These are phyloP conservation scores for Lepraria neglecta DNA, from an alignment of 495 filamentous ascomycete genomes.

Conservation along the genomic window DNA sequence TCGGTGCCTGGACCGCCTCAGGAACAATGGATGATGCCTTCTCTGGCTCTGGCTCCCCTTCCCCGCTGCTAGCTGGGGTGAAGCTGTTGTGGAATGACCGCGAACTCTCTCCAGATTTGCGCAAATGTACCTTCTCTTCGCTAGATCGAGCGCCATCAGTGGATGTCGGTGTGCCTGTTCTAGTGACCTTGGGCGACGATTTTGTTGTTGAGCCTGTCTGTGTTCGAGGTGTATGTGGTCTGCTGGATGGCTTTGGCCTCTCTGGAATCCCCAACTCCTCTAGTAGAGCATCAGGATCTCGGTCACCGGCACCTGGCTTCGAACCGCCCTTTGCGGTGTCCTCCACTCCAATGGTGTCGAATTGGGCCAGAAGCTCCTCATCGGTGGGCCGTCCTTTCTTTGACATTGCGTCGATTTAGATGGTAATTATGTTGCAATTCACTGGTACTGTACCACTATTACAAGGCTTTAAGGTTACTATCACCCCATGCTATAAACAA, in stretches of 20 bases:
- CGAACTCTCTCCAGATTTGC: conserved; percentile 71
- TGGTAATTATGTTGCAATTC: background rate
- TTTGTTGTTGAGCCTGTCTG: conserved; percentile 43
- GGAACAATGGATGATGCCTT: conserved; percentile 23
- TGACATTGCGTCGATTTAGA: conserved; percentile 36
- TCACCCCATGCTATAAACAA: too few species aligned
- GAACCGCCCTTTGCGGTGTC: conserved; percentile 42
- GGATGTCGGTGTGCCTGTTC: conserved; percentile 50
- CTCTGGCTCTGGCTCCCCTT: conserved; percentile 29
- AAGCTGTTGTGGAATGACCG: conserved; percentile 55
- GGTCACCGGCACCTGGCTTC: conserved; percentile 36
- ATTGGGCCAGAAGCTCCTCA: conserved; percentile 77
- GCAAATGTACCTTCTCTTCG: conserved; percentile 53
- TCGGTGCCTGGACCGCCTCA: conserved; percentile 35
- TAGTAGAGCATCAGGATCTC: conserved; percentile 55
- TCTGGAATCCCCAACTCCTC: conserved; percentile 80
- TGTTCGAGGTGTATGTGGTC: conserved; percentile 74
- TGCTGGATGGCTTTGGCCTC: conserved; percentile 56
- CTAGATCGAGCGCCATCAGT: conserved; percentile 41
- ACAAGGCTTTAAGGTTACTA: too few species aligned
- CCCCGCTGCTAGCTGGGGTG: conserved; percentile 38
- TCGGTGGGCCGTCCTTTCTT: conserved; percentile 49
- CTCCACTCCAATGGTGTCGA: conserved; percentile 63
- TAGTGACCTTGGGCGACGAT: conserved; percentile 53
- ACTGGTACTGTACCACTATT: too few species aligned